Percentiles rank a stretch among this genome's conserved stretches.
Conservation (phyloP, 345 rosid species). For the Microthlaspi erraticum region DNA sequence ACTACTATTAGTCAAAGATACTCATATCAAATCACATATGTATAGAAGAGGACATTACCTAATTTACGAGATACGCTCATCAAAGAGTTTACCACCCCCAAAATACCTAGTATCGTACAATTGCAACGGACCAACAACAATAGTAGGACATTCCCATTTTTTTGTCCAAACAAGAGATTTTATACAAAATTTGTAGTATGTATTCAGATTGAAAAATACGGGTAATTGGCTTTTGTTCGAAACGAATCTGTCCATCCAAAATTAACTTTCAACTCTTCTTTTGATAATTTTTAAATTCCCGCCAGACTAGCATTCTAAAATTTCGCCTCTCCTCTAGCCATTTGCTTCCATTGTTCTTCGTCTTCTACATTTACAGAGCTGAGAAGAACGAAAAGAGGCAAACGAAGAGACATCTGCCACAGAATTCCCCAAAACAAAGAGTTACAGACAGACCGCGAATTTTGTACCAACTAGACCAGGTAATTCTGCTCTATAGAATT, state of each 20-base stretch:
- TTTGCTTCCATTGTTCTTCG: not conserved
- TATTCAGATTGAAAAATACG: no score
- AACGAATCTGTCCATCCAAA: not conserved
- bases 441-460: not conserved
- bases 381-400: not conserved
- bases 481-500: not conserved
- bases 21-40: no score
- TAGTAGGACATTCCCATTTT: no score
- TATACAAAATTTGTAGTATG: no score
- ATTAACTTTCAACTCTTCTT: not conserved
- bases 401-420: not conserved
- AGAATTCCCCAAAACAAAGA: not conserved
- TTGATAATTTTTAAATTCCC: conserved; percentile 24
- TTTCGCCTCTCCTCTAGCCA: not conserved
- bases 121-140: no score
- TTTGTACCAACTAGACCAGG: not conserved
- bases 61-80: no score
- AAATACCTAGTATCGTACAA: no score
- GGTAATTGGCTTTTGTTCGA: no score
- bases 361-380: not conserved
- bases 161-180: no score
- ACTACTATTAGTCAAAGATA: no score
- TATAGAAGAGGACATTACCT: no score
- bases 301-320: conserved; percentile 21
- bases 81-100: no score